phyloP scores from a whole-genome alignment of 2,329 filamentous ascomycete genomes.

The Thelonectria blattea region DNA sequence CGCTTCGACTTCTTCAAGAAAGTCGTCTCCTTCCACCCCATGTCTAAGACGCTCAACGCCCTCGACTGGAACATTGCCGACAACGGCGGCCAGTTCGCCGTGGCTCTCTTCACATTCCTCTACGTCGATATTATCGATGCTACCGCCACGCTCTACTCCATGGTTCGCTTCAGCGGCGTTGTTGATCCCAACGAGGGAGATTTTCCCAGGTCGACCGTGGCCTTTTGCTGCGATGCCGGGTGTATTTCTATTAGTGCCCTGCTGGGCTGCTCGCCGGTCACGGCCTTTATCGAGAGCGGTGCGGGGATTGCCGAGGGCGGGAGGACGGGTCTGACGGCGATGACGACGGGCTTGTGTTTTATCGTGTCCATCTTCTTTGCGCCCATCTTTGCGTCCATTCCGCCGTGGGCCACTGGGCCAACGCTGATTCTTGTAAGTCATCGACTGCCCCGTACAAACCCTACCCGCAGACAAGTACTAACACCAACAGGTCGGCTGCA shows the following conservation, averaged over 20 bases:
- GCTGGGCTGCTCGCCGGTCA: slow-evolving; percentile 70
- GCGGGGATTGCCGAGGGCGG: slow-evolving; percentile 75
- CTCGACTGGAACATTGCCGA: slow-evolving; percentile 72
- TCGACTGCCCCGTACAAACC: fast-evolving
- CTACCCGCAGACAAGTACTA: neutral
- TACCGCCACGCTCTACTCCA: slow-evolving; percentile 74
- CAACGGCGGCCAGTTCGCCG: slow-evolving; percentile 72
- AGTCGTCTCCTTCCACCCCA: slow-evolving; percentile 78
- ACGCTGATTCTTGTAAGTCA: slow-evolving; percentile 69
- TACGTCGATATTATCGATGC: slow-evolving; percentile 78
- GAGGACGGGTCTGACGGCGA: slow-evolving; percentile 70
- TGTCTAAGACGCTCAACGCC: slow-evolving; percentile 67
- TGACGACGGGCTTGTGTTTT: slow-evolving; percentile 69
- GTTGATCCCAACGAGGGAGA: slow-evolving; percentile 69
- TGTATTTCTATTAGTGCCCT: slow-evolving; percentile 71
- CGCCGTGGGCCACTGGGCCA: slow-evolving; percentile 77
- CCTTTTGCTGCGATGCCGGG: slow-evolving; percentile 71
- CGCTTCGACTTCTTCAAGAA: slow-evolving; percentile 81
- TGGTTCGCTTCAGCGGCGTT: slow-evolving; percentile 71
- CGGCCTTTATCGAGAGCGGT: slow-evolving; percentile 73
- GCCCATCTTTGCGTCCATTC: slow-evolving; percentile 73
- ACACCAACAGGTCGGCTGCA: slow-evolving; percentile 64
- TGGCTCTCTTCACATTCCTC: slow-evolving; percentile 75
- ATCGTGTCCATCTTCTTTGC: slow-evolving; percentile 73
- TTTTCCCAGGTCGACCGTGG: slow-evolving; percentile 79